phyloP scores from a whole-genome alignment of 2,329 filamentous ascomycete species.

The Ceratocystis huliohia region DNA sequence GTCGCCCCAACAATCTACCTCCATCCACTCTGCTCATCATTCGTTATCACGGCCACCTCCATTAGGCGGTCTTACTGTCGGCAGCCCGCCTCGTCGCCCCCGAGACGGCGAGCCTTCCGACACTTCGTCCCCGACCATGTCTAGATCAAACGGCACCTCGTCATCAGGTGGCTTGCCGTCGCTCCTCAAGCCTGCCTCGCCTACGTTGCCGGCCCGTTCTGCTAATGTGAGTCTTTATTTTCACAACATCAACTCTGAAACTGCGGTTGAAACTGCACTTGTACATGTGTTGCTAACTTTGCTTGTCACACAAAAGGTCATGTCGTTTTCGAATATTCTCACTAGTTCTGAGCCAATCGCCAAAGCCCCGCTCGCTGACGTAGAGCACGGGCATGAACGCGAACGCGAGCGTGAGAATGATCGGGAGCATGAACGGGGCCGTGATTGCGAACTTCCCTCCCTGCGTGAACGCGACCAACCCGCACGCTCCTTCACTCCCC shows the following conservation, averaged over 20 bases:
- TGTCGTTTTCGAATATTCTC: conserved; percentile 93
- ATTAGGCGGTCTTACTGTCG: conserved; percentile 15
- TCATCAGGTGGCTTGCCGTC: conserved; percentile 20
- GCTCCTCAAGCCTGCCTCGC: conserved; percentile 21
- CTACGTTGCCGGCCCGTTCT: conserved; percentile 11
- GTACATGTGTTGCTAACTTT: conserved; percentile 16
- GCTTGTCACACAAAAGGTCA: conserved; percentile 46
- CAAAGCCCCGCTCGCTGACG: background rate
- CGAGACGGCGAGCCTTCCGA: conserved; percentile 25
- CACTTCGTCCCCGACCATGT: conserved; percentile 36
- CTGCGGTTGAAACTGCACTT: background rate
- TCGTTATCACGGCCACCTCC: conserved; percentile 32
- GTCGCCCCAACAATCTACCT: conserved; percentile 33
- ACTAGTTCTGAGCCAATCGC: conserved; percentile 58
- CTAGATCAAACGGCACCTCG: conserved; percentile 18
- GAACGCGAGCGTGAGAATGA: conserved; percentile 6
- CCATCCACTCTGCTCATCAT: conserved; percentile 37
- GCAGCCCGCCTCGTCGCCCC: conserved; percentile 11
- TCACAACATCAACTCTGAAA: too few relatives aligned
- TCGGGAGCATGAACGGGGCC: conserved; percentile 5
- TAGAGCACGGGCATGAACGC: background rate
- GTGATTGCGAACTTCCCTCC: conserved; percentile 15
- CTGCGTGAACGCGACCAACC: conserved; percentile 12
- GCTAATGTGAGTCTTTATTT: conserved; percentile 12
- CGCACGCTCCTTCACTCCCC: conserved; percentile 12